These are phyloP conservation scores for Metschnikowia lochheadii DNA, from an alignment of 805 yeast genomes.

Conservation along the genomic window DNA sequence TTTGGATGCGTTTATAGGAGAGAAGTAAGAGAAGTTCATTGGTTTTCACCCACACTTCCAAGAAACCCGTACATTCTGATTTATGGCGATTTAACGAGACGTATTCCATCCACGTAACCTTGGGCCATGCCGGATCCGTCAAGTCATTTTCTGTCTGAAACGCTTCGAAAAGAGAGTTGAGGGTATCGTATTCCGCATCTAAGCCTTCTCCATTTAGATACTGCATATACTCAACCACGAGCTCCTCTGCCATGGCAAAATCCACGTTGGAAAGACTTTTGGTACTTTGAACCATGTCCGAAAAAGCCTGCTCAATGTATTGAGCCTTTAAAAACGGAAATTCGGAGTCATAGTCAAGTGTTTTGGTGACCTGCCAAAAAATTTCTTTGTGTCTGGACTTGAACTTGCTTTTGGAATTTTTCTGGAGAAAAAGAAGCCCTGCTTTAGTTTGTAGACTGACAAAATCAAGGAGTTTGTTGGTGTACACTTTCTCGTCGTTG, in stretches of 20 bases:
- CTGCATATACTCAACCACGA: constrained; percentile 24
- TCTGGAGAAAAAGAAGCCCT: constrained; percentile 30
- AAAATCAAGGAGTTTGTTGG: constrained; percentile 30
- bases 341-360: constrained; percentile 18
- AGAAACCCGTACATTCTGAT: constrained; percentile 27
- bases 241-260: constrained; percentile 16
- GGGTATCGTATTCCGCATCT: constrained; percentile 18
- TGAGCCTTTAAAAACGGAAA: constrained; percentile 32
- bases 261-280: background rate
- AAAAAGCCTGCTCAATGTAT: constrained; percentile 28
- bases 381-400: constrained; percentile 28
- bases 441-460: constrained; percentile 25
- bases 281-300: background rate
- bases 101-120: constrained; percentile 36
- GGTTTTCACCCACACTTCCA: constrained; percentile 29
- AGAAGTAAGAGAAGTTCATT: constrained; percentile 26
- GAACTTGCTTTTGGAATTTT: constrained; percentile 24
- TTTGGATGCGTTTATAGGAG: background rate
- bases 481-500: constrained; percentile 23
- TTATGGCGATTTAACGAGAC: constrained; percentile 22
- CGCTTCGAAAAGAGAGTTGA: constrained; percentile 25
- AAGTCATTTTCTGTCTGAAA: constrained; percentile 29
- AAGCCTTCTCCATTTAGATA: constrained; percentile 14
- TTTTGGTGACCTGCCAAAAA: constrained; percentile 26
- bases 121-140: constrained; percentile 31